phyloP scores from a whole-genome alignment of 2,329 filamentous ascomycete genomes.

The Didymella exigua region DNA sequence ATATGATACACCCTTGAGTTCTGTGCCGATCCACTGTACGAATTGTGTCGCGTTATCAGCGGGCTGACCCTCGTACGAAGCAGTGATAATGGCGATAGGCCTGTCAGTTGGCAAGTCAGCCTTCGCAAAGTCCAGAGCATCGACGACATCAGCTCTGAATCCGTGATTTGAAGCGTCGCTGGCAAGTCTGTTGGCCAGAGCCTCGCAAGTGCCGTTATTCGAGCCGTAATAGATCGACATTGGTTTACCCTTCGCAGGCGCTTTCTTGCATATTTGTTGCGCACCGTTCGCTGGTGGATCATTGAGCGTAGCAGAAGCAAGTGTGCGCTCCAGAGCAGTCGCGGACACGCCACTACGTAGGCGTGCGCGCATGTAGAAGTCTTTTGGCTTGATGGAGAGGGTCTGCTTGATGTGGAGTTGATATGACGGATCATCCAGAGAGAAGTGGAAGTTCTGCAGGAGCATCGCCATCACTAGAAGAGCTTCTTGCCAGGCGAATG shows the following conservation, averaged over 20 bases:
- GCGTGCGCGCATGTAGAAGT: slow-evolving; percentile 48
- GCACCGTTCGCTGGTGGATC: slow-evolving; percentile 19
- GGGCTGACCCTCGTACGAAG: slow-evolving; percentile 52
- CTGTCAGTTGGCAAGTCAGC: slow-evolving; percentile 44
- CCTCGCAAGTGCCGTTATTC: slow-evolving; percentile 52
- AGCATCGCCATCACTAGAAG: slow-evolving; percentile 53
- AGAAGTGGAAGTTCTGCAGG: slow-evolving; percentile 54
- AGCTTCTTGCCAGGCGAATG: slow-evolving; percentile 62
- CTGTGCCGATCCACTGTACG: slow-evolving; percentile 47
- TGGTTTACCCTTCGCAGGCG: slow-evolving; percentile 32
- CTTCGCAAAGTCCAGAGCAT: slow-evolving; percentile 44
- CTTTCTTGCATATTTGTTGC: slow-evolving; percentile 18
- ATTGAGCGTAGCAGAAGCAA: slow-evolving; percentile 31
- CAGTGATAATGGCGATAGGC: slow-evolving; percentile 49
- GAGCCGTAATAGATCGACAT: slow-evolving; percentile 49
- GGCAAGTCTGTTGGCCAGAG: slow-evolving; percentile 48
- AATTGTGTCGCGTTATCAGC: slow-evolving; percentile 53
- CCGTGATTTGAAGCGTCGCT: slow-evolving; percentile 46
- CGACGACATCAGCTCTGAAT: slow-evolving; percentile 43
- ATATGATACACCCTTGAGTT: slow-evolving; percentile 45
- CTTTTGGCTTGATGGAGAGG: slow-evolving; percentile 54
- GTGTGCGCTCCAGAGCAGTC: slow-evolving; percentile 37
- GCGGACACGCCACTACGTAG: slow-evolving; percentile 40
- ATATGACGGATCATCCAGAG: slow-evolving; percentile 52
- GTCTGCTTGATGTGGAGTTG: slow-evolving; percentile 53